Conservation (phyloP, 2,329 filamentous ascomycete genomes). For the Colletotrichum sp. region DNA sequence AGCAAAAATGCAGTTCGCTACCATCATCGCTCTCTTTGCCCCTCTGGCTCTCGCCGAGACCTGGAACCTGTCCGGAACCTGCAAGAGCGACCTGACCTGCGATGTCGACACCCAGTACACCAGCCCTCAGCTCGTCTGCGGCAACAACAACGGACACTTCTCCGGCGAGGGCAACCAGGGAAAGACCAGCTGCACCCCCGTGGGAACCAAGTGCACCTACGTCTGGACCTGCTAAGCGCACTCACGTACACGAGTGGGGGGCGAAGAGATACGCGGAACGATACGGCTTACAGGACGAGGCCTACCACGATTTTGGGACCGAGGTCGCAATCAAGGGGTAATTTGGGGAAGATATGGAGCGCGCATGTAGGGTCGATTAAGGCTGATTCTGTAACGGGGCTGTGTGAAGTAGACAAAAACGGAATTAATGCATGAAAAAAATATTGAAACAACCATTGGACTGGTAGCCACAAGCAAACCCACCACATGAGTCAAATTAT, state of each 20-base stretch:
- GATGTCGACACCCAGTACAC: neutral
- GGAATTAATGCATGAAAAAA: neutral
- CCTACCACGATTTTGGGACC: neutral
- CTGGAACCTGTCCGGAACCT: neutral
- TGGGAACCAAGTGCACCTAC: neutral
- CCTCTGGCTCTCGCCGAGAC: neutral
- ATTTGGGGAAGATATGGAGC: neutral
- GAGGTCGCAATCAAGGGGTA: neutral
- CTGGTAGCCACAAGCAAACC: neutral
- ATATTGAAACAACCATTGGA: neutral
- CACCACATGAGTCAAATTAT: neutral
- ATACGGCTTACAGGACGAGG: neutral
- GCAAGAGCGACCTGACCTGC: neutral
- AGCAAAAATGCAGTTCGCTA: neutral
- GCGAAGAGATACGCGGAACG: neutral
- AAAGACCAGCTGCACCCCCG: neutral
- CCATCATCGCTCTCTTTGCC: neutral
- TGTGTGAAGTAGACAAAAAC: neutral
- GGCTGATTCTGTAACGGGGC: neutral
- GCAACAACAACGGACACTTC: neutral
- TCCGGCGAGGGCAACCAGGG: neutral
- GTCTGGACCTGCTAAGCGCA: neutral
- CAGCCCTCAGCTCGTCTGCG: neutral
- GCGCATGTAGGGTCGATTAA: neutral
- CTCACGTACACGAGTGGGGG: neutral